phyloP scores from a whole-genome alignment of 805 yeast genomes.

The Pichia ethanolica region DNA sequence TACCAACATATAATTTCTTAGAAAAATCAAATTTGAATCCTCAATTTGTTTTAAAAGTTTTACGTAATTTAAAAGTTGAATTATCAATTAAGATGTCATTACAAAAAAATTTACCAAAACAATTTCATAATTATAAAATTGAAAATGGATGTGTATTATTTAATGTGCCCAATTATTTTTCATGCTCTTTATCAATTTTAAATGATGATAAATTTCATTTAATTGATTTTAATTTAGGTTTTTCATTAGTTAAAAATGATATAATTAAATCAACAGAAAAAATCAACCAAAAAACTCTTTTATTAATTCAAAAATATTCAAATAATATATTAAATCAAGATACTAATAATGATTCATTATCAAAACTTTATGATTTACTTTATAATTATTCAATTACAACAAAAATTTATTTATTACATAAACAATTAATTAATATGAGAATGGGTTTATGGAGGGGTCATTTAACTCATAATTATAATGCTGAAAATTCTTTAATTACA shows the following conservation, averaged over 20 bases:
- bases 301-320: conserved; percentile 45
- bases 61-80: conserved; percentile 63
- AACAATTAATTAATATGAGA: conserved; percentile 46
- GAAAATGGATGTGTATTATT: conserved; percentile 72
- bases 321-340: conserved; percentile 42
- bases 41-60: conserved; percentile 47
- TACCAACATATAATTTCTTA: conserved; percentile 56
- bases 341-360: conserved; percentile 36
- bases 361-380: conserved; percentile 41
- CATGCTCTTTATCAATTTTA: conserved; percentile 67
- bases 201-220: conserved; percentile 68
- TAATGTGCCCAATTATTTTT: conserved; percentile 55
- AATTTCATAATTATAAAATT: conserved; percentile 56
- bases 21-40: conserved; percentile 44
- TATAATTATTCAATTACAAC: conserved; percentile 56
- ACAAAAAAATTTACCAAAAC: conserved; percentile 53
- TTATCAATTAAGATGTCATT: conserved; percentile 70
- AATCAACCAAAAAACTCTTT: conserved; percentile 27
- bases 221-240: conserved; percentile 65
- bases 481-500: conserved; percentile 45
- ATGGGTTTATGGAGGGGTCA: conserved; percentile 52
- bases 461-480: conserved; percentile 48
- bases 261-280: conserved; percentile 22
- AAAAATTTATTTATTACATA: conserved; percentile 53
- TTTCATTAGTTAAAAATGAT: conserved; percentile 35